These are phyloP conservation scores for Colletotrichum paranaense DNA, from an alignment of 2,329 filamentous ascomycete genomes.

Conservation along the genomic window DNA sequence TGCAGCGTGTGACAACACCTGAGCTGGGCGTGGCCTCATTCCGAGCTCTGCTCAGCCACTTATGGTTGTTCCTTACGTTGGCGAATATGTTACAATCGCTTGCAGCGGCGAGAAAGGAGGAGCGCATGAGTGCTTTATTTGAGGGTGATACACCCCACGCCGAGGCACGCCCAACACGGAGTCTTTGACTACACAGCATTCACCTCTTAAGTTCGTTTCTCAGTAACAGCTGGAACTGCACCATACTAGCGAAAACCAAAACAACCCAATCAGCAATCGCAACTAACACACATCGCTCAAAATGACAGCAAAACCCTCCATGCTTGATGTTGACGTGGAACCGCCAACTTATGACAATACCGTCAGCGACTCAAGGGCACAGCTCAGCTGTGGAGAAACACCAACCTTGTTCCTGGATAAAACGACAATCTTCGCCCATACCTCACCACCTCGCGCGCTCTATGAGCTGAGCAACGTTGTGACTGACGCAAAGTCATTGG, in stretches of 20 bases:
- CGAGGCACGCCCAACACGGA: too few species aligned
- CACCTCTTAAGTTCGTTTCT: not conserved
- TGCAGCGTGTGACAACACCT: not conserved
- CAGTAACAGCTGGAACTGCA: not conserved
- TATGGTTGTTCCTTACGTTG: not conserved
- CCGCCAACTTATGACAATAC: constrained; percentile 28
- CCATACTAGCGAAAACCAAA: not conserved
- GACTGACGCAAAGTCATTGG: constrained; percentile 29
- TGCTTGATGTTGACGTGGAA: constrained; percentile 13
- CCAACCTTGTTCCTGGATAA: constrained; percentile 18
- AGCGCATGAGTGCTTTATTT: not conserved
- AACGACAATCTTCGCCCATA: constrained; percentile 26
- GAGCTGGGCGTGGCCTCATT: not conserved
- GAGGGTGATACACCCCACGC: not conserved
- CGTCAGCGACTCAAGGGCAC: not conserved
- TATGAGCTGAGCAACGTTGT: constrained; percentile 42
- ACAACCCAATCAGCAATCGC: too few species aligned
- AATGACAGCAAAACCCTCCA: not conserved
- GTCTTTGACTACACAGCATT: not conserved
- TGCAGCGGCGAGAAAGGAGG: too few species aligned
- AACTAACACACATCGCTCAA: not conserved
- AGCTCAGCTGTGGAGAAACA: constrained; percentile 22
- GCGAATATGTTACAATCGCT: too few species aligned
- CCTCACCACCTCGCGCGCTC: constrained; percentile 32
- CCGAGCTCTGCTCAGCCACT: not conserved